Percentiles rank a stretch among this genome's conserved stretches.
These are phyloP conservation scores for Calonectria fujianensis DNA, from an alignment of 2,329 filamentous ascomycete genomes.

Conservation along the genomic window DNA sequence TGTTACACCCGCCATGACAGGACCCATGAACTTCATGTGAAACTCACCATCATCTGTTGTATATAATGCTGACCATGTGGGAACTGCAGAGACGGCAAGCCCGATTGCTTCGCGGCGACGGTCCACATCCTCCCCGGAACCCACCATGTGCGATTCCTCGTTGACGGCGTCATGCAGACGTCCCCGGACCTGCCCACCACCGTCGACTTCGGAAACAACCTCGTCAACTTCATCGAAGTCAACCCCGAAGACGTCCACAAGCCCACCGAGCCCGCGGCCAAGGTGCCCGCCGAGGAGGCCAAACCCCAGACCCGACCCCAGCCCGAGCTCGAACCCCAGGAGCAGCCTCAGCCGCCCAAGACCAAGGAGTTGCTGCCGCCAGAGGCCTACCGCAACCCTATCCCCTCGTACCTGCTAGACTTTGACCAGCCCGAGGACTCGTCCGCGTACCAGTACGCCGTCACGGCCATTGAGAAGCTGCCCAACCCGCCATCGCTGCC, in stretches of 20 bases:
- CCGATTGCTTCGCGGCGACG: constrained; percentile 82
- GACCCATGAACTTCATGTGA: constrained; percentile 12
- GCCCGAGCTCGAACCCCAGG: constrained; percentile 35
- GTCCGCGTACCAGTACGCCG: constrained; percentile 82
- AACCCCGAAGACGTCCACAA: constrained; percentile 80
- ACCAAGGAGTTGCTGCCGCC: constrained; percentile 74
- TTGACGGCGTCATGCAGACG: constrained; percentile 94
- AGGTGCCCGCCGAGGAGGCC: constrained; percentile 34
- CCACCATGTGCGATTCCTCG: constrained; percentile 96
- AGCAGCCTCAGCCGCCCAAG: constrained; percentile 65
- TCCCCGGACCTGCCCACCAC: constrained; percentile 92
- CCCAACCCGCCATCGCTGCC: constrained; percentile 89
- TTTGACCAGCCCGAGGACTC: constrained; percentile 90
- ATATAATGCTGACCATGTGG: constrained; percentile 45
- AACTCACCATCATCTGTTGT: constrained; percentile 27
- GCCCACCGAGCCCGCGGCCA: constrained; percentile 48
- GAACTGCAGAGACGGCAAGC: constrained; percentile 68
- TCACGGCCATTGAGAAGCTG: constrained; percentile 84
- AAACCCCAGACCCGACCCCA: constrained; percentile 22
- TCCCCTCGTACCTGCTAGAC: constrained; percentile 91
- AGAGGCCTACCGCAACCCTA: constrained; percentile 80
- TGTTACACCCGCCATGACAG: constrained; percentile 43
- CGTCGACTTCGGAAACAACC: constrained; percentile 97
- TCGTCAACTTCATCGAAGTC: constrained; percentile 99
- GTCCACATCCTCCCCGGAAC: constrained; percentile 93